Conservation (phyloP, 306 rosid species). For the Quercus bicolor region DNA sequence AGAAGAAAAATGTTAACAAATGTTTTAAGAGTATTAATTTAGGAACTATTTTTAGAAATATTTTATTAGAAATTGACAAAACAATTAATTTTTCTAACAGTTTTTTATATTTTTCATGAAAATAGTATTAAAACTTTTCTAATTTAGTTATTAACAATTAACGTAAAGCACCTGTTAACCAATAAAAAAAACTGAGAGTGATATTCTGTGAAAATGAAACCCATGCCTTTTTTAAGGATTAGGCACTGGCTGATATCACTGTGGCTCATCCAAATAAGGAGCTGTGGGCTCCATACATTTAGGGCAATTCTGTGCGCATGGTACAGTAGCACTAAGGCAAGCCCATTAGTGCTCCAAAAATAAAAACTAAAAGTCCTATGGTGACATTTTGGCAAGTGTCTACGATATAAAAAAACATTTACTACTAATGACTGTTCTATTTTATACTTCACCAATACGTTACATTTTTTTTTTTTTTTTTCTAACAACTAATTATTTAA, state of each 20-base stretch:
- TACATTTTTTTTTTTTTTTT: too few relatives aligned
- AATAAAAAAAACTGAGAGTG: background rate
- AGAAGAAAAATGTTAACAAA: background rate
- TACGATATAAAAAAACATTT: too few relatives aligned
- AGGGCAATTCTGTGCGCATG: constrained; percentile 55
- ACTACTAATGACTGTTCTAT: fast-evolving
- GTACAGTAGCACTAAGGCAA: constrained; percentile 64
- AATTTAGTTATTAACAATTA: too few relatives aligned
- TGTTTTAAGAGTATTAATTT: too few relatives aligned
- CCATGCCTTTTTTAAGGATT: background rate
- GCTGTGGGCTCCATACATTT: constrained; percentile 49
- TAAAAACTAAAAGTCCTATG: constrained; percentile 28
- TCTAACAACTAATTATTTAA: too few relatives aligned
- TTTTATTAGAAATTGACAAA: too few relatives aligned
- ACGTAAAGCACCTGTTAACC: fast-evolving
- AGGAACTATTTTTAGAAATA: too few relatives aligned
- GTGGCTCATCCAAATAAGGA: background rate
- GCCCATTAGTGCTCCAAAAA: constrained; percentile 34
- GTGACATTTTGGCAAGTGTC: constrained; percentile 26
- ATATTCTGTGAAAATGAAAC: background rate
- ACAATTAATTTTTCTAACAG: too few relatives aligned
- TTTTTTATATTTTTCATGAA: too few relatives aligned
- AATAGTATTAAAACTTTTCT: too few relatives aligned
- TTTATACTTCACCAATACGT: too few relatives aligned
- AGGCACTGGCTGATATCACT: constrained; percentile 1